Conservation (phyloP, 805 yeast genomes). For the Wickerhamomyces rabaulensis region DNA sequence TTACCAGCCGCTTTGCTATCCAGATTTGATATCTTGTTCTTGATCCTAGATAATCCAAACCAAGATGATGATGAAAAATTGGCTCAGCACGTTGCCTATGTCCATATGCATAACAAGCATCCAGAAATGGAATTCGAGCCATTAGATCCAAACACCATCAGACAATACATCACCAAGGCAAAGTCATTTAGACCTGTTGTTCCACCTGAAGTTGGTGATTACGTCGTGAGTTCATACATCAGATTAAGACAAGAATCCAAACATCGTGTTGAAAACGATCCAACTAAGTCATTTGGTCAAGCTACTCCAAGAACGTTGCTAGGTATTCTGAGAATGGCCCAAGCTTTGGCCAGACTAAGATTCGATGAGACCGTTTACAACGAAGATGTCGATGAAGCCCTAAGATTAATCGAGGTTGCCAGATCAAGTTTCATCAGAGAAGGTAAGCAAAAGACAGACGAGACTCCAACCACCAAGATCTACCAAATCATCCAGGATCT, state of each 20-base stretch:
- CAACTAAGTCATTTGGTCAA: conserved; percentile 73
- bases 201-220: conserved; percentile 77
- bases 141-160: conserved; percentile 68
- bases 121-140: conserved; percentile 77
- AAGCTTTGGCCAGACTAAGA: conserved; percentile 88
- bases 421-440: conserved; percentile 65
- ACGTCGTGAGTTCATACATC: conserved; percentile 80
- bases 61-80: conserved; percentile 76
- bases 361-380: conserved; percentile 65
- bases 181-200: conserved; percentile 81
- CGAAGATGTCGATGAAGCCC: conserved; percentile 93
- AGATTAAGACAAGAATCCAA: conserved; percentile 91
- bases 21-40: conserved; percentile 85
- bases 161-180: conserved; percentile 86
- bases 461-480: conserved; percentile 63
- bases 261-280: conserved; percentile 61
- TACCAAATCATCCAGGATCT: conserved; percentile 63
- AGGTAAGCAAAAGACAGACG: conserved; percentile 49
- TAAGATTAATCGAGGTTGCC: conserved; percentile 82
- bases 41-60: conserved; percentile 80
- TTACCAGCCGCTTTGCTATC: conserved; percentile 94
- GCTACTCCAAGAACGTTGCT: conserved; percentile 93
- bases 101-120: conserved; percentile 87
- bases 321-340: conserved; percentile 88
- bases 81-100: conserved; percentile 92